phyloP scores from a whole-genome alignment of 1,284 basidiomycete species.

The Leccinum fallax region DNA sequence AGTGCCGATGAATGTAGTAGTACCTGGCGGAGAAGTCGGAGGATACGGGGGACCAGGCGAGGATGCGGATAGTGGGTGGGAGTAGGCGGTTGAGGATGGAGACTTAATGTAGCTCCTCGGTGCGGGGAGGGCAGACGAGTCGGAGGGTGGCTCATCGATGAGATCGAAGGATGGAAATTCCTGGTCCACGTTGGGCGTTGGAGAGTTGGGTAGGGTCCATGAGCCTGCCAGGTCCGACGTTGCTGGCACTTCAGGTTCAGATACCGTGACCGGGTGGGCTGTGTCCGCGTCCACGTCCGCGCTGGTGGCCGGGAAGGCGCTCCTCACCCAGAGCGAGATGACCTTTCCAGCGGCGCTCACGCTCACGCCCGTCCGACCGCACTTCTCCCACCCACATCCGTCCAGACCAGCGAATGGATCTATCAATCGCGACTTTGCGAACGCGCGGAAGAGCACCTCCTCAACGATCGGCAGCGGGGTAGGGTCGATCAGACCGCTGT shows the following conservation, averaged over 20 bases:
- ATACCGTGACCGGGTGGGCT: neutral
- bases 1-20: constrained; percentile 87
- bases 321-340: constrained; percentile 68
- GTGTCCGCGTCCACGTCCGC: neutral
- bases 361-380: constrained; percentile 93
- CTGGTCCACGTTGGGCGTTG: constrained; percentile 5
- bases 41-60: constrained; percentile 94
- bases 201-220: no score
- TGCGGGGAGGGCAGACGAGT: constrained; percentile 30
- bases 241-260: no score
- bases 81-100: constrained; percentile 86
- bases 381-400: constrained; percentile 82
- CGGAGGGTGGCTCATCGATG: constrained; percentile 30
- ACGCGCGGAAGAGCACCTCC: no score
- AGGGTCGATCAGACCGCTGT: constrained; percentile 75
- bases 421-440: no score
- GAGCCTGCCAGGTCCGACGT: no score
- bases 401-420: no score
- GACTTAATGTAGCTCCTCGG: constrained; percentile 76
- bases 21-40: constrained; percentile 86
- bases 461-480: no score
- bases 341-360: constrained; percentile 97
- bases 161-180: constrained; percentile 19
- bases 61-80: constrained; percentile 86
- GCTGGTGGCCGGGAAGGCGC: constrained; percentile 43